phyloP scores from a whole-genome alignment of 768 basidiomycete genomes.

The Kwoniella heveanensis region DNA sequence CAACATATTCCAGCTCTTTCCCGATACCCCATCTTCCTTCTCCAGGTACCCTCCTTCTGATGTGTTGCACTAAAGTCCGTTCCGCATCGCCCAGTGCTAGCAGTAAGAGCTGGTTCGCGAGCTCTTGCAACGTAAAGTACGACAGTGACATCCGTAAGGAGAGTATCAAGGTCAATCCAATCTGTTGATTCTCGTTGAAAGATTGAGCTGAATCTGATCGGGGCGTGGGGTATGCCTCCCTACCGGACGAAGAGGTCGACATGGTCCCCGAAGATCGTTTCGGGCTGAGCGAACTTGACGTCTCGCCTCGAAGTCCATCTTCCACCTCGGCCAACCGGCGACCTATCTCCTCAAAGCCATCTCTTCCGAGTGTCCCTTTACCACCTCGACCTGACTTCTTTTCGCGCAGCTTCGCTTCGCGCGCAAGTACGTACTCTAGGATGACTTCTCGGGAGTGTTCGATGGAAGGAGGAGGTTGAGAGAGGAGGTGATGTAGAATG shows the following conservation, averaged over 20 bases:
- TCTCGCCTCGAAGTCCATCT: slow-evolving; percentile 30
- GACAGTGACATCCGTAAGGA: slow-evolving; percentile 50
- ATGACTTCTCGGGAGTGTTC: slow-evolving; percentile 53
- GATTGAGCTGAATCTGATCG: slow-evolving; percentile 1
- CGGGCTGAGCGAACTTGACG: slow-evolving; percentile 7
- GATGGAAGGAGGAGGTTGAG: slow-evolving; percentile 42
- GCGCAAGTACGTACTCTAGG: slow-evolving; percentile 47
- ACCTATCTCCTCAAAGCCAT: slow-evolving; percentile 47
- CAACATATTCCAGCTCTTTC: slow-evolving; percentile 48
- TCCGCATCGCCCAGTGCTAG: slow-evolving; percentile 47
- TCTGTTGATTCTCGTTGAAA: slow-evolving; percentile 33
- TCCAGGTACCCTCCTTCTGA: slow-evolving; percentile 44
- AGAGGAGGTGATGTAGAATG: slow-evolving; percentile 47
- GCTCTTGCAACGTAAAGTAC: slow-evolving; percentile 48
- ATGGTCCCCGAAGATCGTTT: slow-evolving; percentile 4
- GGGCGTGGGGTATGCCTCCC: slow-evolving; percentile 26
- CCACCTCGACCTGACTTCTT: slow-evolving; percentile 48
- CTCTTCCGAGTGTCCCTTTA: slow-evolving; percentile 48
- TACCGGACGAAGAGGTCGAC: neutral
- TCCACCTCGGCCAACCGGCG: slow-evolving; percentile 44
- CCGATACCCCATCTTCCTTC: slow-evolving; percentile 49
- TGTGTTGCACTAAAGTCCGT: slow-evolving; percentile 46
- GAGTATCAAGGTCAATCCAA: slow-evolving; percentile 44
- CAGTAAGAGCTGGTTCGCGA: slow-evolving; percentile 38
- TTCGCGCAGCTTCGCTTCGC: slow-evolving; percentile 43